These are phyloP conservation scores for Cylindrotheca fusiformis DNA, from an alignment of 108 stramenopile species.

Conservation along the genomic window DNA sequence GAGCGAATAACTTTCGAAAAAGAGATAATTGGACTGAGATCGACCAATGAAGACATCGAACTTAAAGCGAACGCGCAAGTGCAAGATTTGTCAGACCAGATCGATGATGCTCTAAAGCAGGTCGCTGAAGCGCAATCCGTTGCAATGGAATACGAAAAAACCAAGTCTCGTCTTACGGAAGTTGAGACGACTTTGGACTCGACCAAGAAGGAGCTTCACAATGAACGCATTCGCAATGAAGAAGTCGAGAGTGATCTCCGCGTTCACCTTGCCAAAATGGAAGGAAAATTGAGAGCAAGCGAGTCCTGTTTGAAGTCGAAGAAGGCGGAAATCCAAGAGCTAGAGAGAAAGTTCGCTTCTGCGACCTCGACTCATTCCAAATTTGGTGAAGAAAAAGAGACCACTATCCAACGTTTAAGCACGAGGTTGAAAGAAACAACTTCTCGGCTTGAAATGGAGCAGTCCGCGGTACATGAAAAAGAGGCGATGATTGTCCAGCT, in stretches of 20 bases:
- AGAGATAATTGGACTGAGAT: conserved; percentile 23
- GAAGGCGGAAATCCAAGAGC: conserved; percentile 23
- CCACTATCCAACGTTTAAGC: conserved; percentile 15
- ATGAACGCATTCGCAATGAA: conserved; percentile 27
- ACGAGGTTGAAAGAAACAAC: conserved; percentile 24
- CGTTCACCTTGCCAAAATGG: conserved; percentile 30
- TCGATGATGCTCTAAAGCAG: conserved; percentile 11
- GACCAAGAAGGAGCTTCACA: conserved; percentile 6
- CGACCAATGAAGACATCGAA: conserved; percentile 17
- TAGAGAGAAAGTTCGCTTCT: conserved; percentile 20
- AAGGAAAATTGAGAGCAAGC: conserved; percentile 36
- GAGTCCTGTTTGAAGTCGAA: conserved; percentile 34
- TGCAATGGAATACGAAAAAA: background rate
- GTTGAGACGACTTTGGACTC: conserved; percentile 14
- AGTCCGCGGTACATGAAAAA: conserved; percentile 12
- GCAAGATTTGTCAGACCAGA: conserved; percentile 9
- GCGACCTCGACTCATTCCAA: conserved; percentile 20
- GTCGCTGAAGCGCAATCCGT: conserved; percentile 10
- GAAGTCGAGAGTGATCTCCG: conserved; percentile 29
- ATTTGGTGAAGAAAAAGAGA: conserved; percentile 24
- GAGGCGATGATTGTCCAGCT: conserved; percentile 18
- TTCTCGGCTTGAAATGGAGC: conserved; percentile 14
- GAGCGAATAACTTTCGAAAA: conserved; percentile 21
- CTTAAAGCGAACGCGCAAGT: conserved; percentile 2
- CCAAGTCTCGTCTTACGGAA: conserved; percentile 12